Evolutionary conservation across 2,329 filamentous ascomycete species (phyloP).

Genomic region (Leptoxyphium fumago): DNA sequence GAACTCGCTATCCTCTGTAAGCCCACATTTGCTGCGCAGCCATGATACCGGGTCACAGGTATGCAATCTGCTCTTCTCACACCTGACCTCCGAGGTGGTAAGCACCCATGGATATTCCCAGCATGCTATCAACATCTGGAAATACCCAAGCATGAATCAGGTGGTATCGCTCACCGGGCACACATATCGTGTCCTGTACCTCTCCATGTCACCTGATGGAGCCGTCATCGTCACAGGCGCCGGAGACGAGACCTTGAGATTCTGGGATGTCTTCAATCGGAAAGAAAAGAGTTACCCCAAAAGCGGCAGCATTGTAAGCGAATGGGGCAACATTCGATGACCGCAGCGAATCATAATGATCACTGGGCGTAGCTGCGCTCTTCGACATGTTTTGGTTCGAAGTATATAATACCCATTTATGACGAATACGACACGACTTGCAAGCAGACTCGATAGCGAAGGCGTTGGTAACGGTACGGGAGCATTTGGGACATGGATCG

Average conservation of each 20-base stretch:
- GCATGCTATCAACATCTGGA: slow-evolving; percentile 98
- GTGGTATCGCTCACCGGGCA: slow-evolving; percentile 91
- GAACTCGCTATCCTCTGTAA: slow-evolving; percentile 19
- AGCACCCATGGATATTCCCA: slow-evolving; percentile 95
- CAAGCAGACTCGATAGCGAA: too few relatives aligned
- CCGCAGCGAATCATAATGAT: too few relatives aligned
- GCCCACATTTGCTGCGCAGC: slow-evolving; percentile 48
- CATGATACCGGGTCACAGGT: slow-evolving; percentile 96
- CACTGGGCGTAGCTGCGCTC: too few relatives aligned
- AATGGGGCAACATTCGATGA: slow-evolving; percentile 70
- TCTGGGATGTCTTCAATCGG: slow-evolving; percentile 92
- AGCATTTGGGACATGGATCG: too few relatives aligned
- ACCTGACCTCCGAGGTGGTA: slow-evolving; percentile 94
- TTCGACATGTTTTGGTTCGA: too few relatives aligned
- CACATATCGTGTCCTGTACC: slow-evolving; percentile 88
- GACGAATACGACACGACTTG: too few relatives aligned
- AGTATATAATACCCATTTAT: too few relatives aligned
- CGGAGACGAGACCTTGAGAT: slow-evolving; percentile 86
- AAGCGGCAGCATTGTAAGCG: slow-evolving; percentile 43
- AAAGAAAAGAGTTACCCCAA: slow-evolving; percentile 44
- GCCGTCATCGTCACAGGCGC: slow-evolving; percentile 89
- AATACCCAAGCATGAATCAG: slow-evolving; percentile 96
- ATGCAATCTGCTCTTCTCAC: slow-evolving; percentile 96
- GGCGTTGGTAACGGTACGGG: too few relatives aligned
- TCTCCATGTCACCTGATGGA: slow-evolving; percentile 95